Conservation (phyloP, 2,329 filamentous ascomycete species). For the Exophiala sp. region DNA sequence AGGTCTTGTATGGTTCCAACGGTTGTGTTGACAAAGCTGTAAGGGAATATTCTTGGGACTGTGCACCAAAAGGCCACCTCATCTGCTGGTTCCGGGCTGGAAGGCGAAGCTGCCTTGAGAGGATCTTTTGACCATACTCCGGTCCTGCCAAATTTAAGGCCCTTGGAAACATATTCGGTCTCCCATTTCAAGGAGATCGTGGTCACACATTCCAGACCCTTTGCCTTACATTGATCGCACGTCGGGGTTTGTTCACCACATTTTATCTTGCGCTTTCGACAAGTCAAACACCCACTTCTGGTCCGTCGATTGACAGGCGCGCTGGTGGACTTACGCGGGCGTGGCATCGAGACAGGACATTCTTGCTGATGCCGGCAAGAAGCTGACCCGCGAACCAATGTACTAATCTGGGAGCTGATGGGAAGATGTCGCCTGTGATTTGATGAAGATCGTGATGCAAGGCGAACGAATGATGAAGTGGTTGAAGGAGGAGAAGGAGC, state of each 20-base stretch:
- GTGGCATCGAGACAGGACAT: conserved; percentile 9
- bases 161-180: conserved; percentile 7
- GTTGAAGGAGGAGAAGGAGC: neutral
- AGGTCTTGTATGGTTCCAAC: conserved; percentile 4
- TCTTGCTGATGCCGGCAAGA: neutral
- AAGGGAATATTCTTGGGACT: conserved; percentile 4
- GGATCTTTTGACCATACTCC: conserved; percentile 14
- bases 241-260: conserved; percentile 39
- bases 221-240: conserved; percentile 38
- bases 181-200: conserved; percentile 12
- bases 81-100: neutral
- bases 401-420: too few species aligned
- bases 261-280: conserved; percentile 40
- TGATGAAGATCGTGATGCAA: neutral
- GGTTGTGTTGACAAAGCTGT: conserved; percentile 12
- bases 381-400: too few species aligned
- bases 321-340: conserved; percentile 8
- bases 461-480: neutral
- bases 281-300: conserved; percentile 41
- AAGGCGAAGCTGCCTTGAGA: conserved; percentile 1
- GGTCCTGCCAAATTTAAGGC: conserved; percentile 9
- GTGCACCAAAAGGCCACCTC: conserved; percentile 5
- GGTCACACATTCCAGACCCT: conserved; percentile 33
- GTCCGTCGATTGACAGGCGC: conserved; percentile 24
- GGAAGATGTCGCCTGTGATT: neutral